Conservation (phyloP, 768 basidiomycete genomes). For the Tephrocybe sp. region DNA sequence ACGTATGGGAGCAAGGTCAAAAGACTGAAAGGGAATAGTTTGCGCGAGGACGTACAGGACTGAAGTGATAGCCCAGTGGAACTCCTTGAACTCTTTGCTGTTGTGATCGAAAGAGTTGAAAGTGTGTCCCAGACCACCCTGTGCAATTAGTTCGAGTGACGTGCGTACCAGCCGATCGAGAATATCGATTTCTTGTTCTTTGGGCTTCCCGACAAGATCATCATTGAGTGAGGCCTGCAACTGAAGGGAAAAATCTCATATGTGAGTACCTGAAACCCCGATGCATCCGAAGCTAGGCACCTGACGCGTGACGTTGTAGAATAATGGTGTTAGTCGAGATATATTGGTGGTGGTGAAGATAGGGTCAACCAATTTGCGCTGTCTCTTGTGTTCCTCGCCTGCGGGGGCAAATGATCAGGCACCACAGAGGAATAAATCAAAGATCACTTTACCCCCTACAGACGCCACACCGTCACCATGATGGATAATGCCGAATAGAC, state of each 20-base stretch:
- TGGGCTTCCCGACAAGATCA: slow-evolving; percentile 1
- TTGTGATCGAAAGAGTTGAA: slow-evolving; percentile 18
- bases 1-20: background rate
- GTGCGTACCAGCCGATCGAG: slow-evolving; percentile 15
- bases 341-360: slow-evolving; percentile 21
- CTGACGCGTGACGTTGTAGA: slow-evolving; percentile 22
- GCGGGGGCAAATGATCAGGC: background rate
- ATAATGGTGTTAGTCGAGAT: slow-evolving; percentile 23
- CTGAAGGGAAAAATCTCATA: background rate
- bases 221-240: slow-evolving; percentile 9
- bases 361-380: slow-evolving; percentile 23
- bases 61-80: slow-evolving; percentile 18
- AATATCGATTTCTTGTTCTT: slow-evolving; percentile 12
- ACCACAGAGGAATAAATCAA: background rate
- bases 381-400: slow-evolving; percentile 25
- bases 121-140: slow-evolving; percentile 16
- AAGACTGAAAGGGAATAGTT: background rate
- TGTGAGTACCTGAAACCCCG: background rate
- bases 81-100: slow-evolving; percentile 17
- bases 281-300: slow-evolving; percentile 7
- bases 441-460: slow-evolving; percentile 19
- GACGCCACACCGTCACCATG: slow-evolving; percentile 24
- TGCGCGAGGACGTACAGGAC: slow-evolving; percentile 8
- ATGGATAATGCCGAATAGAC: slow-evolving; percentile 24
- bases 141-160: slow-evolving; percentile 17